Evolutionary conservation across 1,284 basidiomycete genomes (phyloP), one percentile per base, ranked within the genome.

Genomic region (Fomitopsis schrenkii): DNA sequence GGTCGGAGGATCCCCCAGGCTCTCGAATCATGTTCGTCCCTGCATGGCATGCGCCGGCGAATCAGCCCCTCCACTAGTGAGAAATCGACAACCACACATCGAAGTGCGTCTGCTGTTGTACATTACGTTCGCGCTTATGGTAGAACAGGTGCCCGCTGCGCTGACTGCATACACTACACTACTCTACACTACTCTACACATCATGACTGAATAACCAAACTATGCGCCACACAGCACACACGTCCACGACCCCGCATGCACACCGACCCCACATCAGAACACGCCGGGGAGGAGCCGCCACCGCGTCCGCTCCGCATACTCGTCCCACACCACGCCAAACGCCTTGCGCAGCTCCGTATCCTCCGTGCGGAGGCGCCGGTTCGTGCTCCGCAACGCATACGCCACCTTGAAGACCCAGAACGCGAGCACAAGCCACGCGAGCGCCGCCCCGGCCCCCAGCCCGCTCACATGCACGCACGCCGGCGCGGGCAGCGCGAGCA

Each of bases 271-370:
- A 4, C 48, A 15, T 55, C 52, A 59, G 52, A 35, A 69, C 15
- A 79, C 58, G 46, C 84, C 81, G 17, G 84, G 84, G 61, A 83
- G 68, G 62, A 85, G 81, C 82, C 81, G 80, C 76, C 76, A 83
- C 26, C 70, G 79, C 22, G 84, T 84, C 33, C 70, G 67, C 26
- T 66, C 71, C 35, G 81, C 82, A 64, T 83, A 86, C 26, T 66
- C 69, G n/a, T 84, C 81, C 84, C 84, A 86, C 65, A 80, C 76
- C 35, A 73, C 67, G 30, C 77, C 76, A 62, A 85, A 86, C 54
- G 80, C 63, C 62, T 79, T 79, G 52, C 70, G 74, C 72, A 86
- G 80, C 70, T 83, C 79, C 58, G 68, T 72, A 65, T 86, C 84
- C 73, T 86, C 84, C 2, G 82, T 67, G 22, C 48, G 40, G 28